Percentiles rank a stretch among this genome's conserved stretches.
These are phyloP conservation scores for Xylaria sp. DNA, from an alignment of 2,329 filamentous ascomycete species.

Conservation along the genomic window DNA sequence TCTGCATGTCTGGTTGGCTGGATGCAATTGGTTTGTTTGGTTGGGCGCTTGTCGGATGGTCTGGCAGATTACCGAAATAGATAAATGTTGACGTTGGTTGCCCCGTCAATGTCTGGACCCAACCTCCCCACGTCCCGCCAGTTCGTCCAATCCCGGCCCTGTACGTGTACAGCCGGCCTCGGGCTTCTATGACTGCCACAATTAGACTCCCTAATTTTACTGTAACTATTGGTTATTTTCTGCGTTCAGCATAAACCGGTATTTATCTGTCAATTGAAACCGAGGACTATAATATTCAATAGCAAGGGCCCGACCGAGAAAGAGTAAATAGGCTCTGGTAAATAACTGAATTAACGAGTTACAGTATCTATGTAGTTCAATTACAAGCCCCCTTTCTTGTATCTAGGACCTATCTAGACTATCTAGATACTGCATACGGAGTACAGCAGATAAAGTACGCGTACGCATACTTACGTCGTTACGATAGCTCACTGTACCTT, in stretches of 20 bases:
- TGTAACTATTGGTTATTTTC: neutral
- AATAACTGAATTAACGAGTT: too few relatives aligned
- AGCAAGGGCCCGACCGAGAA: neutral
- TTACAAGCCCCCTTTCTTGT: too few relatives aligned
- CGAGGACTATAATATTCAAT: neutral
- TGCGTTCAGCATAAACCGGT: neutral
- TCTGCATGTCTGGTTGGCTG: conserved; percentile 27
- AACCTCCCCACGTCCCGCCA: neutral
- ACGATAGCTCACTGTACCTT: neutral
- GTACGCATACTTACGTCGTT: neutral
- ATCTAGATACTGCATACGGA: neutral
- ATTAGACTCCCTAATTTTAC: neutral
- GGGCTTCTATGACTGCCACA: neutral
- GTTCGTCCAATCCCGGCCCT: conserved; percentile 25
- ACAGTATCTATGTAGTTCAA: too few relatives aligned
- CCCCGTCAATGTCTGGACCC: conserved; percentile 38
- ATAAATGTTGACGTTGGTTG: conserved; percentile 46
- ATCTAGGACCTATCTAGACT: neutral
- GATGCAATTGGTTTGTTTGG: conserved; percentile 24
- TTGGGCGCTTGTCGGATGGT: conserved; percentile 31
- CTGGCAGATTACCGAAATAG: neutral
- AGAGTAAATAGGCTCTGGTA: too few relatives aligned
- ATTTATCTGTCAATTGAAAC: too few relatives aligned
- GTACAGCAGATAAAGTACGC: neutral
- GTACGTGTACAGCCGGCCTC: conserved; percentile 20